Percentiles rank a stretch among this genome's conserved stretches.
Evolutionary conservation across 129 eudicot genomes (phyloP).

Genomic region (Mikania micrantha): DNA sequence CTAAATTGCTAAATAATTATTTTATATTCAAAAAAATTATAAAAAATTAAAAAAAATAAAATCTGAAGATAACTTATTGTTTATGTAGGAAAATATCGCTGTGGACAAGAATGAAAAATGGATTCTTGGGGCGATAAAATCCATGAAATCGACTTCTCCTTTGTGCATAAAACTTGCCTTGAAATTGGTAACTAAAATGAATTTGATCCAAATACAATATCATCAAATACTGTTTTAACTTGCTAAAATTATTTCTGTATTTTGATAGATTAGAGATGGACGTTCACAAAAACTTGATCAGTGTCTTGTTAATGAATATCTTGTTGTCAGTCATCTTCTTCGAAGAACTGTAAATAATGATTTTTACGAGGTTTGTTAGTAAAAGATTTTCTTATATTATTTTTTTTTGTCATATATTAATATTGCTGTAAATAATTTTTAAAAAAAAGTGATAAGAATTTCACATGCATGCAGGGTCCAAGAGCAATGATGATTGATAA

Average conservation of each 20-base stretch:
- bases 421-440: not conserved
- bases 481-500: conserved; percentile 40
- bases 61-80: not conserved
- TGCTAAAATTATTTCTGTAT: not conserved
- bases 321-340: conserved; percentile 27
- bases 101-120: conserved; percentile 20
- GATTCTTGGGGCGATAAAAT: conserved; percentile 31
- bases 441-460: not conserved
- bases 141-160: conserved; percentile 37
- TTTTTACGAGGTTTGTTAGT: conserved; percentile 23
- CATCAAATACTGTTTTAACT: not conserved
- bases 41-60: no score
- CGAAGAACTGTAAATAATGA: conserved; percentile 26
- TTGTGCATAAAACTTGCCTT: conserved; percentile 32
- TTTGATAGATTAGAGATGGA: conserved; percentile 28
- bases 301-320: conserved; percentile 33
- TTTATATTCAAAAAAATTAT: no score
- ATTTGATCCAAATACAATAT: not conserved
- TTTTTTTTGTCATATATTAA: no score
- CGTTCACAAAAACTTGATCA: conserved; percentile 20
- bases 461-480: conserved; percentile 26
- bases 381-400: no score
- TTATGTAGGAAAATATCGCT: conserved; percentile 25
- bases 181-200: conserved; percentile 21
- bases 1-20: not conserved